Evolutionary conservation across 305 asterid genomes (phyloP).

Genomic region (Lippia alba): DNA sequence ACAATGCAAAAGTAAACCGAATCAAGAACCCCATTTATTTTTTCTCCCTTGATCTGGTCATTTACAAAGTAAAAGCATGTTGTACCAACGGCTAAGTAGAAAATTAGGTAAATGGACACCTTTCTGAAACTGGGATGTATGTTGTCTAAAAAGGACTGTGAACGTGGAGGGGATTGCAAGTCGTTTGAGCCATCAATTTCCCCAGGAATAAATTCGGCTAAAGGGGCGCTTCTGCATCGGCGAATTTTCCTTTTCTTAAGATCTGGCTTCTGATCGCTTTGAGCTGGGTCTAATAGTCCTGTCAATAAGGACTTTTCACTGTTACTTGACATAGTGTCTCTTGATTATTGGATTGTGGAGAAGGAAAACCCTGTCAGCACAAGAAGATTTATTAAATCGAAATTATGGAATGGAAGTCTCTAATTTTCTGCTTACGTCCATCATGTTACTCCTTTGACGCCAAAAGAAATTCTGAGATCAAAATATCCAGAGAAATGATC

Average conservation of each 20-base stretch:
- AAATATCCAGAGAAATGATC: slow-evolving; percentile 7
- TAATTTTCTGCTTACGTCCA: neutral
- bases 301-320: slow-evolving; percentile 35
- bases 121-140: slow-evolving; percentile 60
- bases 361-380: slow-evolving; percentile 25
- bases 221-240: slow-evolving; percentile 79
- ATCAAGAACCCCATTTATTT: slow-evolving; percentile 69
- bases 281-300: slow-evolving; percentile 33
- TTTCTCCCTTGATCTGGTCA: slow-evolving; percentile 66
- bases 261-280: slow-evolving; percentile 32
- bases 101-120: slow-evolving; percentile 50
- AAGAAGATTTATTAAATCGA: neutral
- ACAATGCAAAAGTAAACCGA: slow-evolving; percentile 90
- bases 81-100: slow-evolving; percentile 67
- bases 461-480: no score
- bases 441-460: no score
- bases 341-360: neutral
- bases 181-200: slow-evolving; percentile 44
- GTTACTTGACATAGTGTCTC: slow-evolving; percentile 39
- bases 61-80: slow-evolving; percentile 65
- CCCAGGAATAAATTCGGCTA: slow-evolving; percentile 50
- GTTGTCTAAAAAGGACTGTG: slow-evolving; percentile 47
- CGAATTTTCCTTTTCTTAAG: slow-evolving; percentile 59
- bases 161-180: slow-evolving; percentile 28
- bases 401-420: no score